Percentiles rank a stretch among this genome's conserved stretches.
Conservation (phyloP, 1,284 basidiomycete genomes). For the Phaffia rhodozyma region DNA sequence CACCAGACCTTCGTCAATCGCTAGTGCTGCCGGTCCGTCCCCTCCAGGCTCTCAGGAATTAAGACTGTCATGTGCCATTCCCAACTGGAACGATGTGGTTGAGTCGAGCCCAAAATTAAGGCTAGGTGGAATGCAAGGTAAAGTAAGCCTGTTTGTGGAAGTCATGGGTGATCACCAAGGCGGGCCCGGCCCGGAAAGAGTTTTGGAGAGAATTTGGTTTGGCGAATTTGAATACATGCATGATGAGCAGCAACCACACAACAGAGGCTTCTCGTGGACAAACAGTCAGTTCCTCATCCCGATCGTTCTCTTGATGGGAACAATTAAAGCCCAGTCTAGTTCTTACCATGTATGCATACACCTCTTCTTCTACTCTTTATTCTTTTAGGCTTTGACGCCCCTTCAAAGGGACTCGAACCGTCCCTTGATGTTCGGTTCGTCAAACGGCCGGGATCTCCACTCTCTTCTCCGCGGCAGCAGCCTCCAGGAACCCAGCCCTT, state of each 20-base stretch:
- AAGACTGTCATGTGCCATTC: conserved; percentile 6
- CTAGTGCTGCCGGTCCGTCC: neutral
- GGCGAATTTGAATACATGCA: conserved; percentile 10
- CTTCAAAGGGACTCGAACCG: neutral
- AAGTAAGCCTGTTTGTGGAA: conserved; percentile 3
- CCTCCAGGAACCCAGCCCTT: too few relatives aligned
- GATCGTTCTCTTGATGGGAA: too few relatives aligned
- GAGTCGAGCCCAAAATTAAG: neutral
- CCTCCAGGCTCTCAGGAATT: conserved; percentile 4
- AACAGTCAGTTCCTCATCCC: conserved; percentile 1
- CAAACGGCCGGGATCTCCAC: too few relatives aligned
- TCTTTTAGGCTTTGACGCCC: neutral
- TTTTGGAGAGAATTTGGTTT: conserved; percentile 12
- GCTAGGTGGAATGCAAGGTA: neutral
- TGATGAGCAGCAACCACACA: neutral
- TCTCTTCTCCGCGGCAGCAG: too few relatives aligned
- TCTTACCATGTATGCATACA: neutral
- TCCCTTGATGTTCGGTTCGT: neutral
- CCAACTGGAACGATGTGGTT: neutral
- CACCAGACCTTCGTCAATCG: neutral
- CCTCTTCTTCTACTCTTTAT: neutral
- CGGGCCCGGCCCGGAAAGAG: neutral
- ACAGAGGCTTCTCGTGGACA: neutral
- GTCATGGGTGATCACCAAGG: neutral
- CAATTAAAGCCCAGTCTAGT: too few relatives aligned